phyloP scores from a whole-genome alignment of 768 basidiomycete genomes.

The Collybia sordida region DNA sequence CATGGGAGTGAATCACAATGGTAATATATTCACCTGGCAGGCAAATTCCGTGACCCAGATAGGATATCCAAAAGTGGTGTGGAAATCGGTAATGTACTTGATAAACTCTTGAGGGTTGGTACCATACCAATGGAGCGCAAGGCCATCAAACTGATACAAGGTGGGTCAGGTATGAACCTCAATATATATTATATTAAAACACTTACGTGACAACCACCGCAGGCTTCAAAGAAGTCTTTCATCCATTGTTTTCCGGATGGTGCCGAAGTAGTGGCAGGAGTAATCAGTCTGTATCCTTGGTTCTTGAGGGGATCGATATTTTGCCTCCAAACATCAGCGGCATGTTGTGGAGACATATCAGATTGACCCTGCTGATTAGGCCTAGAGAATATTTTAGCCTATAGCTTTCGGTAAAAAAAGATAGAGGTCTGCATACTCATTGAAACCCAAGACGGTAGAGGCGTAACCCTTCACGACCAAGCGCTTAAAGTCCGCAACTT shows the following conservation, averaged over 20 bases:
- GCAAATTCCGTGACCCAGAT: constrained; percentile 76
- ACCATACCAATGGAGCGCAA: constrained; percentile 75
- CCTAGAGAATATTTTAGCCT: too few species aligned
- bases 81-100: constrained; percentile 45
- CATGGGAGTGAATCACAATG: background rate
- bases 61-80: constrained; percentile 39
- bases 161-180: background rate
- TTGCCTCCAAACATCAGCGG: constrained; percentile 55
- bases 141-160: constrained; percentile 44
- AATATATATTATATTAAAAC: background rate
- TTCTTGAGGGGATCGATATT: constrained; percentile 58
- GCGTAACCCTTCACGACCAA: constrained; percentile 53
- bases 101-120: constrained; percentile 46
- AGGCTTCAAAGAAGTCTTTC: constrained; percentile 50
- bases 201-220: constrained; percentile 55
- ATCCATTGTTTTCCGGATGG: constrained; percentile 66
- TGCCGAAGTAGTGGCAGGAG: constrained; percentile 69
- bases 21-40: constrained; percentile 44
- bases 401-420: too few species aligned
- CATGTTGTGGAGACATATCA: constrained; percentile 52
- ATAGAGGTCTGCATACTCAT: constrained; percentile 86
- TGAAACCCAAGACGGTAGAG: constrained; percentile 53
- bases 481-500: constrained; percentile 46
- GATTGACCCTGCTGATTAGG: constrained; percentile 67
- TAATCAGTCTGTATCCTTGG: constrained; percentile 56